Conservation (phyloP, 345 rosid genomes). For the Pelargonium nanum region DNA sequence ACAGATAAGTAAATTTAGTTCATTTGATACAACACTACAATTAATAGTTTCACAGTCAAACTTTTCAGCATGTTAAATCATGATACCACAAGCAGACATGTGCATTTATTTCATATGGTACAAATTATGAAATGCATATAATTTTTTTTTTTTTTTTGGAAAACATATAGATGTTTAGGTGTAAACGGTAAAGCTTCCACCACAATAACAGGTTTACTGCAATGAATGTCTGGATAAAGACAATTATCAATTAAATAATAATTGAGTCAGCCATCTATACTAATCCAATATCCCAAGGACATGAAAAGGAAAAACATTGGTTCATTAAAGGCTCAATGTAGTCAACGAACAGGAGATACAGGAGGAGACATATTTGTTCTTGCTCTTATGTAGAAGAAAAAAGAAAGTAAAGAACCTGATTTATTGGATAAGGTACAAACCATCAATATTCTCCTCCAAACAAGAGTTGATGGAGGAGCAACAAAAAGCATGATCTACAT, state of each 20-base stretch:
- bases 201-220: too few species aligned
- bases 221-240: too few species aligned
- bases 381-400: too few species aligned
- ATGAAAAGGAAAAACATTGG: neutral
- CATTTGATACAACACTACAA: neutral
- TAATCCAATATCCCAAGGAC: neutral
- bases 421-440: too few species aligned
- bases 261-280: neutral
- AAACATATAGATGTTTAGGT: neutral
- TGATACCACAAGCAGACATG: constrained; percentile 46
- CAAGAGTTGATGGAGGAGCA: neutral
- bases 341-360: too few species aligned
- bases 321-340: neutral
- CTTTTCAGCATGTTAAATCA: constrained; percentile 77
- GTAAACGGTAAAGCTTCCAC: too few species aligned
- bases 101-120: neutral
- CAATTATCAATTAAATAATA: too few species aligned
- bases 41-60: constrained; percentile 83
- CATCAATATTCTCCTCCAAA: neutral
- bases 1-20: constrained; percentile 4
- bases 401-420: too few species aligned
- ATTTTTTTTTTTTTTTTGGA: neutral
- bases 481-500: neutral
- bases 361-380: too few species aligned
- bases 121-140: neutral